Evolutionary conservation across 2,329 filamentous ascomycete genomes (phyloP), one percentile per base, ranked within the genome.

Genomic region (Boeremia lycopersici): DNA sequence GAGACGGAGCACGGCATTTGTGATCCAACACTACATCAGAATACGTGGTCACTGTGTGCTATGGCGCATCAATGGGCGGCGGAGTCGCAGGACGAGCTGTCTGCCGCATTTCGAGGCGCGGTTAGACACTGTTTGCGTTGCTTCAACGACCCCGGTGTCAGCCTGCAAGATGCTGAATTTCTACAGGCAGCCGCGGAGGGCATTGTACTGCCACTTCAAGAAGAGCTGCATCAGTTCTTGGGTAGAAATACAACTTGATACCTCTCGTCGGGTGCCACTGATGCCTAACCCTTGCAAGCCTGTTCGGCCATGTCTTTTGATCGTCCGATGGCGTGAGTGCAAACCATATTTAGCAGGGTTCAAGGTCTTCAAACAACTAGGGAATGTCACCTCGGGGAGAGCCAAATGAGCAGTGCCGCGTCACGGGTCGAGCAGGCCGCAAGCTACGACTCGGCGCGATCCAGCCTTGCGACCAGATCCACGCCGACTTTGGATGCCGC

Each of bases 201-300:
- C 26, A 75, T 76, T 28, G 68, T 76, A 10, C 44, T 74, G 38
- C 72, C 73, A 4, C 47, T 76, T 33, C 72, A 75, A 38, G 71
- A 76, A 28, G 73, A 75, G 48, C 54, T 75, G 7, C 58, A 61
- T 33, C 73, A 74, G 36, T 75, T 75, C 39, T 48, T 75, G 10
- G 73, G 73, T 12, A 74, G 69, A 54, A 52, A 58, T 15, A 49
- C 49, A 4, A 41, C 57, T 4, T 73, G 58, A 65, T 9, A 19
- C 6, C 5, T 10, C 15, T 19, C 8, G 12, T 31, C 8, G 19
- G 15, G 8, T 10, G 15, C 1, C 11, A 15, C 17, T 30, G 9
- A 30, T 30, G 29, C 11, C 29, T 4, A 15, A 6, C 11, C 9
- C 19, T 23, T 23, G 19, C 19, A 23, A 23, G 19, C 19, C 19